Conservation (phyloP, 2,329 filamentous ascomycete species). For the Penicillium sp. region DNA sequence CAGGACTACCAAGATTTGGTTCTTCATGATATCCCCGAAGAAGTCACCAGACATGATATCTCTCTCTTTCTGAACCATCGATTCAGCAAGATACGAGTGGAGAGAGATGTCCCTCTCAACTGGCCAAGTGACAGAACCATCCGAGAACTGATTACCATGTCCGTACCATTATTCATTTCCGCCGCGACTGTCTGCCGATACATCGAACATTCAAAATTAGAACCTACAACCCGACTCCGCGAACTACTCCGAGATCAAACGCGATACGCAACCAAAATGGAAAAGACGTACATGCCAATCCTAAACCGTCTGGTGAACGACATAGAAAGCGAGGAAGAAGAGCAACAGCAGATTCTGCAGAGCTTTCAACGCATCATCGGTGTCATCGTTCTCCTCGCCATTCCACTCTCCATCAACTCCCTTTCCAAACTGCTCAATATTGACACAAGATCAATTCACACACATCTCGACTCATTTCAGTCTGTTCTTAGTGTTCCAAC, state of each 20-base stretch:
- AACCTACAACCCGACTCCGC: slow-evolving; percentile 18
- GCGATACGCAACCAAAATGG: slow-evolving; percentile 13
- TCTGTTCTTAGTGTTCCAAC: slow-evolving; percentile 23
- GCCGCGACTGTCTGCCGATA: slow-evolving; percentile 22
- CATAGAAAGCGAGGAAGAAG: slow-evolving; percentile 7
- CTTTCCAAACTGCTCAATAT: slow-evolving; percentile 18
- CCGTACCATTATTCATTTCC: slow-evolving; percentile 21
- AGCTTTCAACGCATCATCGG: slow-evolving; percentile 25
- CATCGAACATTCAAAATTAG: slow-evolving; percentile 8
- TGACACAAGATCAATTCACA: slow-evolving; percentile 6
- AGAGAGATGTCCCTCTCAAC: slow-evolving; percentile 7
- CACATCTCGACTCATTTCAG: slow-evolving; percentile 21
- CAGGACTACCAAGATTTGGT: slow-evolving; percentile 26
- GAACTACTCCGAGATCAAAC: slow-evolving; percentile 18
- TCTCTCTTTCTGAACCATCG: slow-evolving; percentile 23
- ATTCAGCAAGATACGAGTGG: slow-evolving; percentile 7
- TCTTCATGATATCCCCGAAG: slow-evolving; percentile 28
- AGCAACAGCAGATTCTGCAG: slow-evolving; percentile 8
- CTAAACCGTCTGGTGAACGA: slow-evolving; percentile 13
- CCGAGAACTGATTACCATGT: slow-evolving; percentile 9
- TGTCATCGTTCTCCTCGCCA: slow-evolving; percentile 22
- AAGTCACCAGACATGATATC: slow-evolving; percentile 29
- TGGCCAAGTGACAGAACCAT: slow-evolving; percentile 12
- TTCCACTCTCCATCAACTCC: slow-evolving; percentile 24
- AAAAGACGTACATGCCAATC: slow-evolving; percentile 28